These are phyloP conservation scores for Botrytis deweyae DNA, from an alignment of 2,329 filamentous ascomycete genomes.

Conservation along the genomic window DNA sequence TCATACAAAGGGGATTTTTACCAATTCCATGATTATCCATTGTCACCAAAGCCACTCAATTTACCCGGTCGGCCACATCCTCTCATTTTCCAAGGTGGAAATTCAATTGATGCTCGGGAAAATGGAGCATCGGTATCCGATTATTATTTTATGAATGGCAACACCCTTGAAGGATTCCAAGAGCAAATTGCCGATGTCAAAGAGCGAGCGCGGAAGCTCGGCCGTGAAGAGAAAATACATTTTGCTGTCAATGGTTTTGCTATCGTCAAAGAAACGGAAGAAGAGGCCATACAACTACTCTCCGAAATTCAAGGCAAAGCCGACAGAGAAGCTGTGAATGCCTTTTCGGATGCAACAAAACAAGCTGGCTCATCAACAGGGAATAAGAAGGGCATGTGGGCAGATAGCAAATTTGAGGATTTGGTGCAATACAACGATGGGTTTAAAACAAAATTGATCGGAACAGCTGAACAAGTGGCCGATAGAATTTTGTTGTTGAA, in stretches of 20 bases:
- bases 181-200: constrained; percentile 51
- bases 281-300: constrained; percentile 49
- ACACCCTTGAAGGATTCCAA: constrained; percentile 53
- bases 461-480: constrained; percentile 52
- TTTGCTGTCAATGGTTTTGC: constrained; percentile 53
- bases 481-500: constrained; percentile 51
- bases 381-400: constrained; percentile 55
- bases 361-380: constrained; percentile 49
- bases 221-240: constrained; percentile 46
- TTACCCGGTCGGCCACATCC: constrained; percentile 48
- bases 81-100: constrained; percentile 54
- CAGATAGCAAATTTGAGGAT: constrained; percentile 51
- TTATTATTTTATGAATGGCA: constrained; percentile 58
- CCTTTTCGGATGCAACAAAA: constrained; percentile 50
- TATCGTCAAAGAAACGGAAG: constrained; percentile 50
- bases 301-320: constrained; percentile 55
- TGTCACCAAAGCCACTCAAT: constrained; percentile 50
- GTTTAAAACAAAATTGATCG: constrained; percentile 55
- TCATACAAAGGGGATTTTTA: constrained; percentile 53
- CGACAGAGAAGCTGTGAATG: constrained; percentile 50
- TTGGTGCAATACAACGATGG: constrained; percentile 56
- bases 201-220: constrained; percentile 46
- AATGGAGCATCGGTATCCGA: constrained; percentile 50
- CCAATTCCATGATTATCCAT: constrained; percentile 51
- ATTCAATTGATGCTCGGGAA: constrained; percentile 50